Conservation (phyloP, 805 yeast genomes). For the Ogataea glucozyma region DNA sequence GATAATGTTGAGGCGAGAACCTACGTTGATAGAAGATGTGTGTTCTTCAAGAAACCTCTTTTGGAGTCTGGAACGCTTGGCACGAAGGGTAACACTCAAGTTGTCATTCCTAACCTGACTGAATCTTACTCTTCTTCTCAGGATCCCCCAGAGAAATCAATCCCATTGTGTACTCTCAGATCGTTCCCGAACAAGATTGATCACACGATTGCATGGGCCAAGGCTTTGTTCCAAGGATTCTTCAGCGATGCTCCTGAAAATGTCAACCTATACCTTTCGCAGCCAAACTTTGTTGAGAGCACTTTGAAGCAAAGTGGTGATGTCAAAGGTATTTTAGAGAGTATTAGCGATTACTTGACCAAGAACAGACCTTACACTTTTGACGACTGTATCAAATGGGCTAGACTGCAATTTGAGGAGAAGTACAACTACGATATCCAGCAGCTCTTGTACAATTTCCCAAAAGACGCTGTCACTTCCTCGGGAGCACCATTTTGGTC, state of each 20-base stretch:
- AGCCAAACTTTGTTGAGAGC: slow-evolving; percentile 89
- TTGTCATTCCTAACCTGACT: slow-evolving; percentile 87
- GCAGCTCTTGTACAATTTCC: slow-evolving; percentile 92
- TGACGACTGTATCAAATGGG: slow-evolving; percentile 96
- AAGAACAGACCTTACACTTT: slow-evolving; percentile 82
- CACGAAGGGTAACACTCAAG: slow-evolving; percentile 98
- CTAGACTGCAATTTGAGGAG: slow-evolving; percentile 82
- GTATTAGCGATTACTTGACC: slow-evolving; percentile 68
- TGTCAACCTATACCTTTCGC: slow-evolving; percentile 85
- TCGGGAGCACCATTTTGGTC: slow-evolving; percentile 96
- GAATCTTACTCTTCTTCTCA: slow-evolving; percentile 95
- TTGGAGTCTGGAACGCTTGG: slow-evolving; percentile 97
- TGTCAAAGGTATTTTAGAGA: slow-evolving; percentile 80
- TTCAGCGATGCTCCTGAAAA: slow-evolving; percentile 91
- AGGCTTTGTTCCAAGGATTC: slow-evolving; percentile 87
- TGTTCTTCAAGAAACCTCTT: slow-evolving; percentile 85
- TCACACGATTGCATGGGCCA: slow-evolving; percentile 99
- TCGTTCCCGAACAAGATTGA: slow-evolving; percentile 98
- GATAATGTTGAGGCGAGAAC: slow-evolving; percentile 98
- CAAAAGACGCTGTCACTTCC: slow-evolving; percentile 87
- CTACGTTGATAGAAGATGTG: slow-evolving; percentile 95
- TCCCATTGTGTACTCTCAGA: slow-evolving; percentile 95
- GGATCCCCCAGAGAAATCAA: slow-evolving; percentile 98
- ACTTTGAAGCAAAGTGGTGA: slow-evolving; percentile 91
- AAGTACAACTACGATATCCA: slow-evolving; percentile 83